Conservation (phyloP, 495 filamentous ascomycete genomes). For the Xylaria acuta region DNA sequence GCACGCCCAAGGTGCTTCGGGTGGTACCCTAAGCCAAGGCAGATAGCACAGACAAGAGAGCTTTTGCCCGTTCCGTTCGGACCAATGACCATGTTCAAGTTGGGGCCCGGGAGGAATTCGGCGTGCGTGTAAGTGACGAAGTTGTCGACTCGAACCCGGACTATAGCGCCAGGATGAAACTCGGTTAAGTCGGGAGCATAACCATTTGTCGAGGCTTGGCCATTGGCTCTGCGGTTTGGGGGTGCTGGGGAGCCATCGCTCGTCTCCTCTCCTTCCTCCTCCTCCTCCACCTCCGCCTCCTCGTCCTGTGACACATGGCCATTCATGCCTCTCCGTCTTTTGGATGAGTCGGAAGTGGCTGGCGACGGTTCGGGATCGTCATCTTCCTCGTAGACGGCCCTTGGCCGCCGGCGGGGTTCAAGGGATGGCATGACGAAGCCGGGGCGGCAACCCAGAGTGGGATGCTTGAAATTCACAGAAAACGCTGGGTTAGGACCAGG, state of each 20-base stretch:
- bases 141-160: slow-evolving; percentile 83
- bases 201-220: slow-evolving; percentile 18
- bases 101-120: slow-evolving; percentile 88
- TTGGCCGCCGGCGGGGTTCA: slow-evolving; percentile 40
- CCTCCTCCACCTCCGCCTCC: slow-evolving; percentile 17
- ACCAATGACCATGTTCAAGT: slow-evolving; percentile 97
- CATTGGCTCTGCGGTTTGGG: slow-evolving; percentile 22
- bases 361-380: slow-evolving; percentile 39
- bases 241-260: slow-evolving; percentile 15
- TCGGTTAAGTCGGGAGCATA: slow-evolving; percentile 26
- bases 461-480: not conserved
- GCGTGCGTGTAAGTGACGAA: slow-evolving; percentile 95
- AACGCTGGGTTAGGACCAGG: not conserved
- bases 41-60: slow-evolving; percentile 96
- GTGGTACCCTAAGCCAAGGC: slow-evolving; percentile 85
- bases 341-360: slow-evolving; percentile 33
- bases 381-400: slow-evolving; percentile 45
- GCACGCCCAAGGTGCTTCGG: slow-evolving; percentile 87
- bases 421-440: slow-evolving; percentile 31
- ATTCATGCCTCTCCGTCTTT: slow-evolving; percentile 31
- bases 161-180: slow-evolving; percentile 84
- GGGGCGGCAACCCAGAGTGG: not conserved
- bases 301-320: slow-evolving; percentile 19
- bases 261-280: slow-evolving; percentile 21
- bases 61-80: slow-evolving; percentile 98